These are phyloP conservation scores for Casuarina cunninghamiana DNA, from an alignment of 306 rosid genomes.

Conservation along the genomic window DNA sequence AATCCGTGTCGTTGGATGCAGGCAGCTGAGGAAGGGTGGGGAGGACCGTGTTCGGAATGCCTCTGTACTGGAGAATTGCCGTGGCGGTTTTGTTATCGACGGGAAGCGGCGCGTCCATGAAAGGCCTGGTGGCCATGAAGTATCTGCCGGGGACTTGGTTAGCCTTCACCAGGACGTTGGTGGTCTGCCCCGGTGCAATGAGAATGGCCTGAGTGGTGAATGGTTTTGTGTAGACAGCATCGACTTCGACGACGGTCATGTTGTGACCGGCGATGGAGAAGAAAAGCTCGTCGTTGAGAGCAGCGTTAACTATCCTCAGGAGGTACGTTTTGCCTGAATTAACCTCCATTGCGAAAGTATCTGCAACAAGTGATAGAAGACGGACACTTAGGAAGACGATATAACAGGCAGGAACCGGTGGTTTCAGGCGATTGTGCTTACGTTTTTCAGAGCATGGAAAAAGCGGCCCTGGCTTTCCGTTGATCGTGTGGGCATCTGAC, in stretches of 20 bases:
- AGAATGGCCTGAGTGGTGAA: constrained; percentile 66
- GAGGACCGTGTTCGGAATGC: constrained; percentile 59
- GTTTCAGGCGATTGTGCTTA: constrained; percentile 32
- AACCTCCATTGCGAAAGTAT: constrained; percentile 77
- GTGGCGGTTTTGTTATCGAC: constrained; percentile 77
- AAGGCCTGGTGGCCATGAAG: constrained; percentile 67
- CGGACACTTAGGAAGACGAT: neutral
- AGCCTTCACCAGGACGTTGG: constrained; percentile 71
- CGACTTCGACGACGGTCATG: constrained; percentile 87
- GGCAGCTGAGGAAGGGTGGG: constrained; percentile 72
- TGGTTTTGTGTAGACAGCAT: constrained; percentile 84
- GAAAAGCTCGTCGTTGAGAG: constrained; percentile 76
- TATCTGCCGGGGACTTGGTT: constrained; percentile 60
- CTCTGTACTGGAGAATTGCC: constrained; percentile 76
- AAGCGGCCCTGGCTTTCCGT: constrained; percentile 92
- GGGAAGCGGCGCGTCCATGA: constrained; percentile 69
- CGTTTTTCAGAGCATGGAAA: constrained; percentile 90
- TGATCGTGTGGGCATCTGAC: constrained; percentile 90
- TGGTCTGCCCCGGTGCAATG: constrained; percentile 88
- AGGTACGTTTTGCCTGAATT: constrained; percentile 73
- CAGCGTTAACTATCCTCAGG: constrained; percentile 65
- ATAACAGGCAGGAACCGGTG: too few relatives aligned
- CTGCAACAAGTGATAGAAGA: constrained; percentile 29
- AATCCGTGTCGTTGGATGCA: constrained; percentile 54
- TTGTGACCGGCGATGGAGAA: constrained; percentile 70